Conservation (phyloP, 768 basidiomycete genomes). For the Tricholoma bakamatsutake region DNA sequence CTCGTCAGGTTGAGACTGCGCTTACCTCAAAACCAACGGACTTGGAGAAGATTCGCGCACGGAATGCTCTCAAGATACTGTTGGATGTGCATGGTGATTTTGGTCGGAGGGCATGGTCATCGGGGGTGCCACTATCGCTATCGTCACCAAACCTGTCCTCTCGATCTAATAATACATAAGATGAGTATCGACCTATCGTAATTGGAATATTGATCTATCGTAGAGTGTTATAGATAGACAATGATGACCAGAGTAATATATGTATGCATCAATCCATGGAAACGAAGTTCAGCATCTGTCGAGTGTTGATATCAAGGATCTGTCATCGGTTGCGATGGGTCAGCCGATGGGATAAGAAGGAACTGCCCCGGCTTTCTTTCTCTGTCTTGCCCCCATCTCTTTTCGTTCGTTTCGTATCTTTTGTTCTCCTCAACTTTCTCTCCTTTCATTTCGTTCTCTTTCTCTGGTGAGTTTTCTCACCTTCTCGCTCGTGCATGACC, state of each 20-base stretch:
- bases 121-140: conserved; percentile 33
- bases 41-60: conserved; percentile 81
- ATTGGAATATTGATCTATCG: conserved; percentile 3
- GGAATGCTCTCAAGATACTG: conserved; percentile 91
- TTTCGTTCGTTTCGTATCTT: conserved; percentile 38
- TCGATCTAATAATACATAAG: conserved; percentile 17
- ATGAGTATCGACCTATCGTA: conserved; percentile 9
- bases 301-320: too few relatives aligned
- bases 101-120: conserved; percentile 50
- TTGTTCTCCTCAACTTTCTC: conserved; percentile 25
- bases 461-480: conserved; percentile 34
- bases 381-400: conserved; percentile 25
- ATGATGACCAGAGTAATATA: too few relatives aligned
- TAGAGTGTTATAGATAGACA: too few relatives aligned
- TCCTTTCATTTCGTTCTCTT: conserved; percentile 31
- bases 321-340: conserved; percentile 12
- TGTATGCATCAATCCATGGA: conserved; percentile 1
- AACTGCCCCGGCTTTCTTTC: conserved; percentile 5
- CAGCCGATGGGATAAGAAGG: conserved; percentile 17
- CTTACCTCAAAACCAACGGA: conserved; percentile 74
- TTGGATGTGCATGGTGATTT: conserved; percentile 90
- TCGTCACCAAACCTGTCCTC: conserved; percentile 34
- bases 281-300: conserved; percentile 15
- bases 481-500: neutral
- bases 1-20: conserved; percentile 60